Conservation (phyloP, 2,329 filamentous ascomycete species). For the Neopestalotiopsis sp. region DNA sequence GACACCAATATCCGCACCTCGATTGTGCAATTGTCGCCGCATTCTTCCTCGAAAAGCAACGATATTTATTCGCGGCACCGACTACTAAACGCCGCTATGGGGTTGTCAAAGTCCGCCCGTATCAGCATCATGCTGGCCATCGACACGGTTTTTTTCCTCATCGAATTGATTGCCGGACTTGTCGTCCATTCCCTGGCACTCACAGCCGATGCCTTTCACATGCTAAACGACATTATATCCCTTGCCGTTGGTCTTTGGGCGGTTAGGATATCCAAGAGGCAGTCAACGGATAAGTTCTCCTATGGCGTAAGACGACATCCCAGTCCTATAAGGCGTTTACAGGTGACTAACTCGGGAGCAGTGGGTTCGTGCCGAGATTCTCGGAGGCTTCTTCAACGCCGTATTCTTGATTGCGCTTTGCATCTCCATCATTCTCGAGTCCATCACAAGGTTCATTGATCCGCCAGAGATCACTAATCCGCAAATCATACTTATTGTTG, state of each 20-base stretch:
- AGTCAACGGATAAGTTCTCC: constrained; percentile 88
- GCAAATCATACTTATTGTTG: constrained; percentile 86
- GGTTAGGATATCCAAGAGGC: constrained; percentile 84
- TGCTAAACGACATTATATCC: constrained; percentile 98
- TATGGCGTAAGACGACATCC: constrained; percentile 73
- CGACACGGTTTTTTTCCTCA: constrained; percentile 85
- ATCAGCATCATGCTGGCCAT: constrained; percentile 93
- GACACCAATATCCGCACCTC: background rate
- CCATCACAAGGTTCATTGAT: constrained; percentile 88
- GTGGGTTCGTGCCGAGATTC: constrained; percentile 97
- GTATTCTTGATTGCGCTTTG: constrained; percentile 97
- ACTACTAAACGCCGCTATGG: constrained; percentile 60
- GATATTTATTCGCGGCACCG: background rate
- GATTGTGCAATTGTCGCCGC: background rate
- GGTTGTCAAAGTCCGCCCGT: constrained; percentile 88
- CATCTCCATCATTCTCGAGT: constrained; percentile 94
- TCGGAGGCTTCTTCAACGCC: constrained; percentile 95
- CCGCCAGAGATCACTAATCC: constrained; percentile 87
- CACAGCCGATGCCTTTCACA: constrained; percentile 97
- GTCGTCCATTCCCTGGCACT: constrained; percentile 89
- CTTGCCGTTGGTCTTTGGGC: constrained; percentile 93
- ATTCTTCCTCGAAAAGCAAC: background rate
- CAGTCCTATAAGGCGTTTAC: constrained; percentile 15
- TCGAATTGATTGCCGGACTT: constrained; percentile 87
- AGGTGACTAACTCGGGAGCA: constrained; percentile 38